Conservation (phyloP, 352 stramenopile genomes). For the Phytophthora pisi region DNA sequence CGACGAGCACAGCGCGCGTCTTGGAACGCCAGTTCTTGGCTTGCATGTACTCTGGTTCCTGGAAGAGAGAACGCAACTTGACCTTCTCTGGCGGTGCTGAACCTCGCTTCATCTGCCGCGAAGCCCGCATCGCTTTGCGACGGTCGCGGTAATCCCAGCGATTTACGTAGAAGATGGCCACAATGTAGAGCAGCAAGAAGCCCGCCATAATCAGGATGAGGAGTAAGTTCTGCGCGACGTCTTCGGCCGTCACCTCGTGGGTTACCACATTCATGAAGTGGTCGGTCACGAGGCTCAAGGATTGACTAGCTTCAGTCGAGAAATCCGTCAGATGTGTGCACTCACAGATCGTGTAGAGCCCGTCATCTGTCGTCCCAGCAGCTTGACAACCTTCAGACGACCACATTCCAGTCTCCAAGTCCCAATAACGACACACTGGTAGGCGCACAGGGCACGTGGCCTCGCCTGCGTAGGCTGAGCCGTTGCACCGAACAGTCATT, state of each 20-base stretch:
- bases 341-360: constrained; percentile 75
- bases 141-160: constrained; percentile 64
- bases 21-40: constrained; percentile 57
- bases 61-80: constrained; percentile 64
- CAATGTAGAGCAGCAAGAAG: constrained; percentile 62
- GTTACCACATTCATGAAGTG: constrained; percentile 70
- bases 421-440: constrained; percentile 71
- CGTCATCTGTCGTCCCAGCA: constrained; percentile 59
- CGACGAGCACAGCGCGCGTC: constrained; percentile 35
- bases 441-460: constrained; percentile 54
- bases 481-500: constrained; percentile 56
- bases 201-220: constrained; percentile 54
- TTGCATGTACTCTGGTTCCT: constrained; percentile 63
- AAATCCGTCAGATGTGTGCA: constrained; percentile 82
- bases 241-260: constrained; percentile 57
- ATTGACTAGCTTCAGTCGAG: constrained; percentile 65
- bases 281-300: constrained; percentile 54
- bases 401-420: constrained; percentile 46
- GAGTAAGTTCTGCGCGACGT: constrained; percentile 63
- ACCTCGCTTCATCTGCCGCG: constrained; percentile 38
- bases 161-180: constrained; percentile 64
- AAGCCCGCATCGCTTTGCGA: constrained; percentile 39
- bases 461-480: constrained; percentile 53
- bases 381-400: constrained; percentile 62
- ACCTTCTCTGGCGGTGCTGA: constrained; percentile 48